Base-by-base conservation (phyloP, 306 rosid species). In the Pyrus communis region DNA sequence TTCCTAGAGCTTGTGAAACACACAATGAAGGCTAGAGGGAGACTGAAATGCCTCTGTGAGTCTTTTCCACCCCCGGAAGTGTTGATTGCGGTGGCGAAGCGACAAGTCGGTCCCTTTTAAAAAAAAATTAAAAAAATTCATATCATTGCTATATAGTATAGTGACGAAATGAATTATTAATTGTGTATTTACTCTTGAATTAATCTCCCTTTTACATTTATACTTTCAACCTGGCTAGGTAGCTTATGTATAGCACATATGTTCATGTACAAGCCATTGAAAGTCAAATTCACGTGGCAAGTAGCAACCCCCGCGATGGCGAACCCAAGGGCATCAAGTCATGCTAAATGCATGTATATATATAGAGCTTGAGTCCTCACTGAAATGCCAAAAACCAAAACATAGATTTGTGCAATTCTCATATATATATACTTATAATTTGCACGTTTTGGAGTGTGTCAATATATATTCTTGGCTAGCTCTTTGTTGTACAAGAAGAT, bases 401-500 rank as follows among this genome's bases (percentile, higher is more conserved):
- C 43, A 40, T 9, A 40, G 43, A 40, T 40, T 40, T 40, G 10
- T 40, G 43, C 43, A 9, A 40, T 8, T 9, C 43, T 40, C 28
- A 54, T 19, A 6, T 54, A 17, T 7, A 2, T 5, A 54, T 2
- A 17, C 59, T 7, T 54, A 54, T 54, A 54, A 54, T 7, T 54
- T 54, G 59, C n/a, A 54, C 12, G 52, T 4, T 46, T 14, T 46
- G 2, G 52, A 14, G 2, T 46, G 52, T 46, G 17, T 46, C n/a
- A 18, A 40, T 9, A 40, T 40, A 54, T 33, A 65, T 17, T 35
- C 11, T 22, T 30, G 7, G 17, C 70, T 9, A 19, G 7, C 30
- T 5, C 59, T 54, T 54, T 54, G 17, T 18, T 54, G 4, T 10
- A 58, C 11, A 22, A 58, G 7, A 61, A 80, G 73, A 92, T 88